phyloP scores from a whole-genome alignment of 495 filamentous ascomycete genomes.

The Neurospora hispaniola region DNA sequence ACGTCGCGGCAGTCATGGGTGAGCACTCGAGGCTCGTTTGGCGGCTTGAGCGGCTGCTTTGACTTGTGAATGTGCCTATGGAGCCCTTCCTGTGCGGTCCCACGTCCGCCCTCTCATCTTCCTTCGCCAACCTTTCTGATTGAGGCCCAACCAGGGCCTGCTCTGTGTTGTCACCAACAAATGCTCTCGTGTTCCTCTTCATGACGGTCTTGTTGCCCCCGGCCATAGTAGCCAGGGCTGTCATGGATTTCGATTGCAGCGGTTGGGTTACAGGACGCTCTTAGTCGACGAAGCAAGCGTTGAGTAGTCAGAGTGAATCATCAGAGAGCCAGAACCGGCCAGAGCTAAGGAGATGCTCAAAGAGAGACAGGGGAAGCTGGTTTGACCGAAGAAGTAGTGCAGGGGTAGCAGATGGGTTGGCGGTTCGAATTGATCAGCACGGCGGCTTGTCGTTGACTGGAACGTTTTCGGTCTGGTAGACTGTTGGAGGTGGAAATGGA shows the following conservation, averaged over 20 bases:
- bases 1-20: background rate
- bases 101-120: conserved; percentile 5
- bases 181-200: conserved; percentile 16
- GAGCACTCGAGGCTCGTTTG: conserved; percentile 11
- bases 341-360: background rate
- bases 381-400: background rate
- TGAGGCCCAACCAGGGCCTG: conserved; percentile 2
- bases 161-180: conserved; percentile 14
- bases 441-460: background rate
- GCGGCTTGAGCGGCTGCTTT: conserved; percentile 11
- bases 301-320: background rate
- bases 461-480: background rate
- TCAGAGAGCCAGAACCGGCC: background rate
- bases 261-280: background rate
- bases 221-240: conserved; percentile 6
- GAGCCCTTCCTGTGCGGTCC: conserved; percentile 4
- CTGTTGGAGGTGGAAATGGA: background rate
- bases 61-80: conserved; percentile 6
- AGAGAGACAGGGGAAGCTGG: background rate
- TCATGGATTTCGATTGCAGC: background rate
- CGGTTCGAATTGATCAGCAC: background rate
- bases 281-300: background rate
- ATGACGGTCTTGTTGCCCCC: conserved; percentile 12
- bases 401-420: background rate
- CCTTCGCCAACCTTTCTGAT: background rate